Evolutionary conservation across 768 basidiomycete genomes (phyloP), one percentile per base, ranked within the genome.

Genomic region (Clathrus columnatus): DNA sequence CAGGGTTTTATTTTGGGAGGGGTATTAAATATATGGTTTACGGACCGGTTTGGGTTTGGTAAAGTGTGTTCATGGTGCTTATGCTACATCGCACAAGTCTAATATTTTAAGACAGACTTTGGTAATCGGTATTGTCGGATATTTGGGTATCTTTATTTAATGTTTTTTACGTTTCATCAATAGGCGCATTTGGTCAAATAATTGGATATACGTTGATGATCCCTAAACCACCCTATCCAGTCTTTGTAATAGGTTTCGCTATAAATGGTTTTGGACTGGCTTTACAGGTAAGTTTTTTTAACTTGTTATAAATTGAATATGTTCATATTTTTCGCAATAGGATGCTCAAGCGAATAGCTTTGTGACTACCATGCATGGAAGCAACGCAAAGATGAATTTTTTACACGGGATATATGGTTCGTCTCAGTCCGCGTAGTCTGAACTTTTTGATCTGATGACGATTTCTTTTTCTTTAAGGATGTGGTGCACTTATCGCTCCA

Each of bases 321-420:
- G 4, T 14, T 16, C 2, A 2, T 23, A 4, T 11, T 4, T 16
- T 23, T 14, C 20, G 14, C 4, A 20, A n/a, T 10, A 86, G 81
- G 82, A 87, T 57, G 84, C 86, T 0, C 85, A 85, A 68, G 77
- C 84, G 1, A 85, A 85, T 61, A 83, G 81, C 7, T 87, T 77
- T 57, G 79, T 89, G 10, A 84, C 82, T 2, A 74, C 71, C 43
- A 67, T 86, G 6, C 74, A 75, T 58, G 68, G 75, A n/a, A 75
- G 81, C 45, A 65, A 80, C 0, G 76, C 81, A 56, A 87, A 87
- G 64, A 86, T 90, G 82, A 80, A 85, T 5, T 47, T 88, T 17
- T 62, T 86, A 14, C 82, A 85, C 60, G 82, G 82, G 7, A 72
- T 76, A 2, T 87, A 86, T 61, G 84, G 84, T 76, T 46, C 8